Conservation (phyloP, 768 basidiomycete genomes). For the Tricholoma furcatifolium region DNA sequence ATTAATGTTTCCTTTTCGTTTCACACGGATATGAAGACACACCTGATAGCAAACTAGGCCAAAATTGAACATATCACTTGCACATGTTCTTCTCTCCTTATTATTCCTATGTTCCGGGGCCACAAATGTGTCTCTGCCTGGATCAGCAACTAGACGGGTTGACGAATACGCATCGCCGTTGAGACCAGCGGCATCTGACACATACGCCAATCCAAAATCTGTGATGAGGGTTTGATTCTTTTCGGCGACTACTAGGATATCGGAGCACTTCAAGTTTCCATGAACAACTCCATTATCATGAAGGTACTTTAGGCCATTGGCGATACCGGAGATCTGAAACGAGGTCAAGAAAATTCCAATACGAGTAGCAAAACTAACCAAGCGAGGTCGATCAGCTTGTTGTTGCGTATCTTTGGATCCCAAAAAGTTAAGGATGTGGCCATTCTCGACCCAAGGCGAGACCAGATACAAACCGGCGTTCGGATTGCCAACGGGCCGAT, state of each 20-base stretch:
- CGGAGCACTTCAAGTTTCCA: slow-evolving; percentile 46
- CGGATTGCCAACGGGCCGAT: slow-evolving; percentile 10
- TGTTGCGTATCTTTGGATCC: slow-evolving; percentile 10
- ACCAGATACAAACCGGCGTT: slow-evolving; percentile 30
- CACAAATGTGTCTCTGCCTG: slow-evolving; percentile 21
- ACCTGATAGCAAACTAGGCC: slow-evolving; percentile 13
- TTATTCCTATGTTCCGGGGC: slow-evolving; percentile 33
- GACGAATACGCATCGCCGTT: slow-evolving; percentile 15
- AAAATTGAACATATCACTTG: slow-evolving; percentile 14
- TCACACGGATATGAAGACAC: no score
- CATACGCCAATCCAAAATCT: slow-evolving; percentile 44
- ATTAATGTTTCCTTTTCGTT: no score
- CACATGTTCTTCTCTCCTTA: not conserved
- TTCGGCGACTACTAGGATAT: slow-evolving; percentile 44
- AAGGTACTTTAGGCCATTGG: slow-evolving; percentile 31
- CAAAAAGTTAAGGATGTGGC: slow-evolving; percentile 28
- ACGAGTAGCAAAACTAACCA: slow-evolving; percentile 12
- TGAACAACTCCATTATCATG: slow-evolving; percentile 36
- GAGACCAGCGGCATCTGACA: slow-evolving; percentile 18
- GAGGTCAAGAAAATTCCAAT: slow-evolving; percentile 1
- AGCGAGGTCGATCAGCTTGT: slow-evolving; percentile 13
- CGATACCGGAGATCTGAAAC: slow-evolving; percentile 30
- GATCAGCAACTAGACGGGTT: slow-evolving; percentile 1
- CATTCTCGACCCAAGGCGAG: slow-evolving; percentile 36
- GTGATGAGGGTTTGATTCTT: slow-evolving; percentile 41